Base-by-base conservation (phyloP, 371 early-diverging fungal species). In the Synchytrium microbalum region DNA sequence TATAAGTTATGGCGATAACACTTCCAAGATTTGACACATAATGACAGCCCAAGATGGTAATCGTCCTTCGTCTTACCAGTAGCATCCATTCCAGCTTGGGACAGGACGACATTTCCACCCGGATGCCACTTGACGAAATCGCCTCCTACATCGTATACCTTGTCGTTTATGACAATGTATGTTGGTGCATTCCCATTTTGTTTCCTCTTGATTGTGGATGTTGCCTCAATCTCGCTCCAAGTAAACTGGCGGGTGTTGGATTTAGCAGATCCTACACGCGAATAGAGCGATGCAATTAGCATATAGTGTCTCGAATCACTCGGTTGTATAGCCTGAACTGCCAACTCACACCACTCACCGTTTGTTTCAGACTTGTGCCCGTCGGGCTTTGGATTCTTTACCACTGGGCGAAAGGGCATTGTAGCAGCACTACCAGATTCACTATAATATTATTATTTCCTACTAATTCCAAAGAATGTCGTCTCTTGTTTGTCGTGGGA, bases 121-220 rank as follows among this genome's bases (percentile, higher is more conserved):
- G 95, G 95, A 72, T 95, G 95, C 65, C 85, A 86, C 60, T 76
- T 75, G 51, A 86, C 69, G 72, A 93, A 92, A 54, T 66, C 71
- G 26, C 89, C 90, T 19, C 86, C 83, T 25, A 93, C 80, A 81
- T 95, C 92, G 67, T 92, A 93, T 13, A 93, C 86, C 69, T 90
- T 88, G 70, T 84, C 81, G 69, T 91, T 84, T 69, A 92, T 87
- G 64, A 91, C 82, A 54, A 88, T 80, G 72, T 79, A 87, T 10
- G 54, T 68, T 27, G 72, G 68, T n/a, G 57, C 58, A 25, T 27
- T 66, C 19, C 32, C 24, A 19, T 62, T 60, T 25, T 26, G 33
- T 29, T 64, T 51, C 26, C 60, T 61, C 25, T 24, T 14, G 46
- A 58, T 52, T 19, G 57, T 70, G 46, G 10, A 19, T 10, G 46